Conservation (phyloP, 371 early-diverging fungal genomes). For the Choanephora cucurbitarum region DNA sequence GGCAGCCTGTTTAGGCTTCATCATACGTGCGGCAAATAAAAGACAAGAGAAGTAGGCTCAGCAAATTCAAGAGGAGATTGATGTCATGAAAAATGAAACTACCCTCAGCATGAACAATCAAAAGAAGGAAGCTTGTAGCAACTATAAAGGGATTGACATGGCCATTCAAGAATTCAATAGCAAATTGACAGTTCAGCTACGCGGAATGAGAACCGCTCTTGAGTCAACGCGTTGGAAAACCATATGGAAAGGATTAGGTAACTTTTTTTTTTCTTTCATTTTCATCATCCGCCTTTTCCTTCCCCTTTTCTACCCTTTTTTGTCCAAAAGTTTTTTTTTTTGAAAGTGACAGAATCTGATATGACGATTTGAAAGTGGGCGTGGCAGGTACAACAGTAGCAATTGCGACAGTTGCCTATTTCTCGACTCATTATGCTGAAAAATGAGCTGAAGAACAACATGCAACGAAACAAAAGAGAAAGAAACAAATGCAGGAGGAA, state of each 20-base stretch:
- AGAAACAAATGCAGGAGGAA: conserved; percentile 25
- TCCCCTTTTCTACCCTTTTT: no score
- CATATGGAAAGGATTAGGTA: conserved; percentile 68
- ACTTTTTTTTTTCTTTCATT: neutral
- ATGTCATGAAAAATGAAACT: conserved; percentile 74
- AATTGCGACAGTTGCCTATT: conserved; percentile 15
- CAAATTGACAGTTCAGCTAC: conserved; percentile 71
- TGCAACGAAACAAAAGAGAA: conserved; percentile 12
- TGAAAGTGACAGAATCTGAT: no score
- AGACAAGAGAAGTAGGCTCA: conserved; percentile 73
- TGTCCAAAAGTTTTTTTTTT: neutral
- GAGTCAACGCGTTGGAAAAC: conserved; percentile 80
- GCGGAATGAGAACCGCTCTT: conserved; percentile 76
- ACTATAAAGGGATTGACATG: conserved; percentile 74
- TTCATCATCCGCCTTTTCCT: no score
- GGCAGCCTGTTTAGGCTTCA: no score
- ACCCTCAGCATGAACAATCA: conserved; percentile 82
- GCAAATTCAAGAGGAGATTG: conserved; percentile 67
- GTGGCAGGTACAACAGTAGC: conserved; percentile 15
- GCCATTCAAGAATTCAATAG: conserved; percentile 77
- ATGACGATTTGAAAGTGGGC: conserved; percentile 14
- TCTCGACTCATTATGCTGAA: conserved; percentile 14
- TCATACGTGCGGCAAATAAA: no score
- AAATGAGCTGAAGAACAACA: conserved; percentile 15
- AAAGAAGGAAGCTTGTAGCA: conserved; percentile 75